A percentile compares a stretch with the other conserved stretches of the same genome.
Conservation (phyloP, 2,329 filamentous ascomycete species). For the Sarocladium brachiariae region DNA sequence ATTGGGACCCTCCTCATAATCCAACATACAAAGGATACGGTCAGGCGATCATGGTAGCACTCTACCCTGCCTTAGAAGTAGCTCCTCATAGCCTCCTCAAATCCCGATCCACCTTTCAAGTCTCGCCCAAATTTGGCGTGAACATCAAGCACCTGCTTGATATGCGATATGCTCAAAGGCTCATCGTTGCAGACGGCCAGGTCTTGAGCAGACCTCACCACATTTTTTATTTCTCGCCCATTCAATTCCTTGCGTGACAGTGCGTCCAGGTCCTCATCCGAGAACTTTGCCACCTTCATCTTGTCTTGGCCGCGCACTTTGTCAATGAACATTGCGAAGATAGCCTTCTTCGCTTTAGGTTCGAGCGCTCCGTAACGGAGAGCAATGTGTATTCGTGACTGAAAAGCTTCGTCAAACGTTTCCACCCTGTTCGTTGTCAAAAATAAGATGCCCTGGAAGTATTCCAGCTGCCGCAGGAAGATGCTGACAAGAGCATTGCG, state of each 20-base stretch:
- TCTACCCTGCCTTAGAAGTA: constrained; percentile 47
- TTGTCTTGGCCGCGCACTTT: constrained; percentile 61
- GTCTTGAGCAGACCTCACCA: constrained; percentile 74
- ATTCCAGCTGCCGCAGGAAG: constrained; percentile 80
- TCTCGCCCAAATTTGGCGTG: constrained; percentile 78
- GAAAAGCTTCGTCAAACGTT: constrained; percentile 87
- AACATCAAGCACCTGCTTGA: constrained; percentile 76
- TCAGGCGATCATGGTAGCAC: too few relatives aligned
- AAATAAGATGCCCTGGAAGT: constrained; percentile 88
- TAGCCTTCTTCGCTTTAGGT: constrained; percentile 63
- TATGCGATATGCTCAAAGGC: constrained; percentile 68
- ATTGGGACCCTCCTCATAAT: too few relatives aligned
- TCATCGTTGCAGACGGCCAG: constrained; percentile 70
- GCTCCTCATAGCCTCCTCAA: constrained; percentile 76
- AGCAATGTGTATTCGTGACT: constrained; percentile 79
- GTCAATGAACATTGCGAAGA: constrained; percentile 80
- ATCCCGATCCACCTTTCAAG: constrained; percentile 72
- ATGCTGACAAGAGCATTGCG: constrained; percentile 82
- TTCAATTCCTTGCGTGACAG: constrained; percentile 61
- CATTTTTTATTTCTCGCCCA: constrained; percentile 76
- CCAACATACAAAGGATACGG: too few relatives aligned
- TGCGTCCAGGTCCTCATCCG: constrained; percentile 58
- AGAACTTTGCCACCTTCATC: constrained; percentile 52
- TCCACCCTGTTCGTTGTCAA: constrained; percentile 82
- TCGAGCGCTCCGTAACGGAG: constrained; percentile 73